Evolutionary conservation across 805 yeast genomes (phyloP), one percentile per base, ranked within the genome.

Genomic region (Candida nanaspora): DNA sequence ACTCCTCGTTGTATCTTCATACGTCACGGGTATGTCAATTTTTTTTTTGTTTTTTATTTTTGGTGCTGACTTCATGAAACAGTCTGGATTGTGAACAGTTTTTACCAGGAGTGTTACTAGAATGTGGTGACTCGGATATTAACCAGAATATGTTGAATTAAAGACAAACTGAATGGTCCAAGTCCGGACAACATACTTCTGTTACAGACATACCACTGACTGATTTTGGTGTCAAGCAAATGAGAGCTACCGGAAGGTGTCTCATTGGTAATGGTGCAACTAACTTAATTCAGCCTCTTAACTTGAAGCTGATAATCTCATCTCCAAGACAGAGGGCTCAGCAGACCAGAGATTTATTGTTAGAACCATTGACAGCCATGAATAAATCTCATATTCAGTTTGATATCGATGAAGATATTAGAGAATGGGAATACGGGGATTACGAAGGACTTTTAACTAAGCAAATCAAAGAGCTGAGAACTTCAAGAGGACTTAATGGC

Each of bases 391-490:
- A 60, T 6, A 69, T 80, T 37, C 65, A 70, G 8, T 52, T 72
- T 34, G 62, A 66, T 42, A 70, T 70, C 16, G 82, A 79, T 46
- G 78, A 84, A 37, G 88, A 86, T 52, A 62, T 88, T 38, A 74
- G 93, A 51, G 98, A 91, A 63, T 91, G 97, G 97, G 94, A 86
- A 49, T 91, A 91, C 54, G 98, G 98, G 50, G 93, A 86, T 55
- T 91, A 91, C 60, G 98, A 91, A 68, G 98, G 98, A 5, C 61
- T 80, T 49, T 57, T 72, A 42, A 83, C 95, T 2, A 58, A 65
- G 6, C 77, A 89, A 52, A 87, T 89, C 58, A 64, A 71, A 34
- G 74, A 68, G 13, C 61, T 77, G 48, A 76, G 95, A 57, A 63
- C 64, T 22, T 51, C 63, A 23, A 69, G 80, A 41, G 94, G 93